Evolutionary conservation across 2,329 filamentous ascomycete genomes (phyloP), one percentile per base, ranked within the genome.

Genomic region (Trichophyton schoenleinii): DNA sequence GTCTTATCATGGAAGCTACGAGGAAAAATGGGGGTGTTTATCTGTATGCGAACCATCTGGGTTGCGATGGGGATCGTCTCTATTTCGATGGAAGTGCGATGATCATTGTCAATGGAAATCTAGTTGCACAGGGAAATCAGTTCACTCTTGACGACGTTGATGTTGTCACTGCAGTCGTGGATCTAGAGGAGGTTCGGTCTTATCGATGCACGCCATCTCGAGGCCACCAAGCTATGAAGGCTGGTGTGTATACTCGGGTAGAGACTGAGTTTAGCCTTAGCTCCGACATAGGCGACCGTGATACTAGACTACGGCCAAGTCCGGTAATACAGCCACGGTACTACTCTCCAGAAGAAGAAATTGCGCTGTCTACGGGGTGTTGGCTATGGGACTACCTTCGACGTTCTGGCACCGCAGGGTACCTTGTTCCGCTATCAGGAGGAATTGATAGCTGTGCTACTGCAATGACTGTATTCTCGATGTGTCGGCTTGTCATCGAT

Each of bases 131-230:
- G 62, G 67, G 68, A 0, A 63, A 64, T 15, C 69, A 71, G 49
- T 70, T 71, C 62, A 63, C 64, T 46, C 59, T 99, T 46, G 64
- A 79, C 41, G 81, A 84, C 46, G 83, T 87, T 15, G 84, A 87
- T 64, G 82, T 87, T 5, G 72, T 84, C 7, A 80, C 78, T 3
- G 85, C 85, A 1, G 86, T 83, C 0, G 76, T 87, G 3, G 84
- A 87, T 66, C 73, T 87, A 0, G 87, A 91, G 65, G 84, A 88
- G 66, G 86, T 92, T 2, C 78, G 87, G 5, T 62, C 64, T 34
- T 68, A 64, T 61, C 63, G 67, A 38, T 66, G 63, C 38, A 58
- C 67, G 1, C 65, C 68, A 36, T 69, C 67, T 20, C 64, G 71
- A 60, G 68, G 69, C 28, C 62, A 68, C 13, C 71, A 73, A 62